phyloP scores from a whole-genome alignment of 2,329 filamentous ascomycete species.

The Penicillium sp. region DNA sequence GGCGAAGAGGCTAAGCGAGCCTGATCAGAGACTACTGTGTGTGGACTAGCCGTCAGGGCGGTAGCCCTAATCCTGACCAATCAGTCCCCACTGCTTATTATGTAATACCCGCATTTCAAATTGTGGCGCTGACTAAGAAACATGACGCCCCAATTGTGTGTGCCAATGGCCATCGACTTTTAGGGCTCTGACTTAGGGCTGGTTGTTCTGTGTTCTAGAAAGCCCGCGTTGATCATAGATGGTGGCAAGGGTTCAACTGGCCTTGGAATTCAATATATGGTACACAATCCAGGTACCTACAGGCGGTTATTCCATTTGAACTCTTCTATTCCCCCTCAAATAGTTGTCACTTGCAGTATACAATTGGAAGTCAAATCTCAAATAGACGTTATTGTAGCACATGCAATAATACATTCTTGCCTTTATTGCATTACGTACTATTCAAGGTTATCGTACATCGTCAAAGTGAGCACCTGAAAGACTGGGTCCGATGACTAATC shows the following conservation, averaged over 20 bases:
- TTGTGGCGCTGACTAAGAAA: background rate
- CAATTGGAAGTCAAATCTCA: background rate
- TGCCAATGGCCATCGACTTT: slow-evolving; percentile 4
- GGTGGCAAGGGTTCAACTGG: background rate
- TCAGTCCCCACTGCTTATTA: background rate
- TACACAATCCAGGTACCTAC: background rate
- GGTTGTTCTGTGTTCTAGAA: slow-evolving; percentile 17
- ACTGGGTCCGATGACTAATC: slow-evolving; percentile 28
- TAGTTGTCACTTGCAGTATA: background rate
- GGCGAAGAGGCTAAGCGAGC: slow-evolving; percentile 43
- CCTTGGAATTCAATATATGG: background rate
- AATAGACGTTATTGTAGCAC: background rate
- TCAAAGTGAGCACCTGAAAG: slow-evolving; percentile 4
- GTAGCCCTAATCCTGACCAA: slow-evolving; percentile 41
- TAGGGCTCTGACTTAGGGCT: slow-evolving; percentile 26
- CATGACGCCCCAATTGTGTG: slow-evolving; percentile 4
- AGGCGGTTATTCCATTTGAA: background rate
- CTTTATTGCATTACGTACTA: background rate
- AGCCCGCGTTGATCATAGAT: background rate
- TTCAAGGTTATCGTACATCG: background rate
- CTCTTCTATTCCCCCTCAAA: background rate
- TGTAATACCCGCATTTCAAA: background rate
- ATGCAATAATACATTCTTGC: background rate
- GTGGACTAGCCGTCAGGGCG: slow-evolving; percentile 37
- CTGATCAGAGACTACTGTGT: slow-evolving; percentile 32